Evolutionary conservation across 2,329 filamentous ascomycete genomes (phyloP).

Genomic region (Penicillium sp.): DNA sequence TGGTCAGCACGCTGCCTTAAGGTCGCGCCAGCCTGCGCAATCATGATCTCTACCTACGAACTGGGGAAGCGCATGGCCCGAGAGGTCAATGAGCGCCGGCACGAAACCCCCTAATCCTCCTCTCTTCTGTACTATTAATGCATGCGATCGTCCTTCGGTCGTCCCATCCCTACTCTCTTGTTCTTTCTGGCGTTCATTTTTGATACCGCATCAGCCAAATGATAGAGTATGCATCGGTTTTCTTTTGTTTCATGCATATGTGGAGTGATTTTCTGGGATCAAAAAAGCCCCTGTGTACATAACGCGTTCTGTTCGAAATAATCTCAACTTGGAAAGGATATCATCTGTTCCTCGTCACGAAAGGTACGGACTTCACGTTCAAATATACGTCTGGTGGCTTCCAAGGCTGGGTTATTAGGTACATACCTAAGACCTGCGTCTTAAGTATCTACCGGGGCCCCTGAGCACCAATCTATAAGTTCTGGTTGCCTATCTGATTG

Average conservation of each 20-base stretch:
- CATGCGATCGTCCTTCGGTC: conserved; percentile 13
- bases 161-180: conserved; percentile 14
- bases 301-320: conserved; percentile 11
- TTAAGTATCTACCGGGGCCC: no score
- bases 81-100: conserved; percentile 65
- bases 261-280: conserved; percentile 8
- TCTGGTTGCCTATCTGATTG: no score
- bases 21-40: conserved; percentile 93
- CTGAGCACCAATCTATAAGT: no score
- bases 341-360: no score
- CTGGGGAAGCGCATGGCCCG: conserved; percentile 87
- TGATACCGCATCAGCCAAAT: conserved; percentile 26
- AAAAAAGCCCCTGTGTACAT: conserved; percentile 11
- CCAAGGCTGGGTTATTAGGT: no score
- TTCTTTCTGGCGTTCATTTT: conserved; percentile 20
- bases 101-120: conserved; percentile 21
- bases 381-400: no score
- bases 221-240: conserved; percentile 22
- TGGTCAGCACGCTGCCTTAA: conserved; percentile 92
- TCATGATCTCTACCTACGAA: conserved; percentile 99
- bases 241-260: conserved; percentile 3
- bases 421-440: no score
- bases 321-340: neutral
- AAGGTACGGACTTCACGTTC: no score
- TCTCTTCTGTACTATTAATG: conserved; percentile 18